Conservation (phyloP, 2,329 filamentous ascomycete species). For the Trichoderma koningii region DNA sequence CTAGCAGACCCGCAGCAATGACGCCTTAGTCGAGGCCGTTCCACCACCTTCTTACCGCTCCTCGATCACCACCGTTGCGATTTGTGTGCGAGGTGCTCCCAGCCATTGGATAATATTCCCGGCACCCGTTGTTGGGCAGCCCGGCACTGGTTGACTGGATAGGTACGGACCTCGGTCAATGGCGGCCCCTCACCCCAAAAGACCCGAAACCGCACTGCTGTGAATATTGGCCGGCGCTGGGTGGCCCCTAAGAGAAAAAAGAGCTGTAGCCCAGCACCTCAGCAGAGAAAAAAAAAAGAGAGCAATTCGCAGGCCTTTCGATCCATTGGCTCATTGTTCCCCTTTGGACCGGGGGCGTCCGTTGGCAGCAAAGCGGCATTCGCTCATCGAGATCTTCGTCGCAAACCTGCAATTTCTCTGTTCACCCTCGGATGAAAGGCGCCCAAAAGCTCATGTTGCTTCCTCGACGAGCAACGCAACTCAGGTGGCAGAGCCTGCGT, state of each 20-base stretch:
- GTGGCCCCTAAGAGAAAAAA: not conserved
- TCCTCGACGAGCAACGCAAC: conserved; percentile 4
- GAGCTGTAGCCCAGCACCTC: no score
- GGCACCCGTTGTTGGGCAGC: conserved; percentile 14
- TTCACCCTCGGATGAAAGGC: no score
- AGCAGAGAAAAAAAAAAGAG: conserved; percentile 1
- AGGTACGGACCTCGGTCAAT: conserved; percentile 22
- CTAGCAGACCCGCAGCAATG: conserved; percentile 18
- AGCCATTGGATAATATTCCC: conserved; percentile 8
- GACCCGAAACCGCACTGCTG: conserved; percentile 7
- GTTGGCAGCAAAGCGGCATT: not conserved
- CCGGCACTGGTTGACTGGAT: conserved; percentile 2
- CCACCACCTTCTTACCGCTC: conserved; percentile 3
- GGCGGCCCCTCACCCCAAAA: conserved; percentile 1
- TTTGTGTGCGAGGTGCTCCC: not conserved
- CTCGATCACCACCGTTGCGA: not conserved
- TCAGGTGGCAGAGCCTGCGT: conserved; percentile 28
- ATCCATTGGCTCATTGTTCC: not conserved
- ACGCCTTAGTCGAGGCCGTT: not conserved
- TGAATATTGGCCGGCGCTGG: not conserved
- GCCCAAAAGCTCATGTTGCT: not conserved
- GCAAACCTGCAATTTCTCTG: no score
- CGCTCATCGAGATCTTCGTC: not conserved
- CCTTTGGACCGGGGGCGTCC: not conserved
- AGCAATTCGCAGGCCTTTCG: not conserved